These are phyloP conservation scores for Candida easanensis DNA, from an alignment of 805 yeast genomes.

Conservation along the genomic window DNA sequence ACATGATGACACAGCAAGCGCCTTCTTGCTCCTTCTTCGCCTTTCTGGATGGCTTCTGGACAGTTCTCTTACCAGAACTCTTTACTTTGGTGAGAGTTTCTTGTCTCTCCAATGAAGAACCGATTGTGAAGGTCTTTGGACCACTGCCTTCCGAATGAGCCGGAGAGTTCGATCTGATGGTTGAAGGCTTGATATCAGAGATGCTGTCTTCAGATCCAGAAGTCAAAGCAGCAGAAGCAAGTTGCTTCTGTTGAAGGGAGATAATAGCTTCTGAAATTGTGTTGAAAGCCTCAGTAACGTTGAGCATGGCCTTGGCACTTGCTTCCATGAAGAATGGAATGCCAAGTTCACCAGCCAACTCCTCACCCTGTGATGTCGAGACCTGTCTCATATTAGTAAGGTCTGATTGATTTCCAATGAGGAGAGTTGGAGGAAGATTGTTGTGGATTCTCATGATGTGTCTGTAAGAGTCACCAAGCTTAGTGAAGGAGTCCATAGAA, in stretches of 20 bases:
- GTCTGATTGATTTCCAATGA: conserved; percentile 22
- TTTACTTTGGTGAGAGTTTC: not conserved
- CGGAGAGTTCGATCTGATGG: conserved; percentile 1
- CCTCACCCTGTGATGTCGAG: conserved; percentile 15
- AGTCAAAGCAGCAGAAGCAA: not conserved
- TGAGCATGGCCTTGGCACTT: conserved; percentile 19
- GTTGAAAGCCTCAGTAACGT: conserved; percentile 19
- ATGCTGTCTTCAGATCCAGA: not conserved
- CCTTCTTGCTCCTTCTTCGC: not conserved
- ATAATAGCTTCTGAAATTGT: conserved; percentile 7
- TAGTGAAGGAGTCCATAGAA: conserved; percentile 13
- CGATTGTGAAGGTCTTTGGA: conserved; percentile 14
- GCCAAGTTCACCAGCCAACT: conserved; percentile 15
- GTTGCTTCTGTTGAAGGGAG: not conserved
- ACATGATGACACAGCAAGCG: conserved; percentile 15
- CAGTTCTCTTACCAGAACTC: not conserved
- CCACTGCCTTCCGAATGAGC: not conserved
- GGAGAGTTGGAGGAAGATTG: conserved; percentile 19
- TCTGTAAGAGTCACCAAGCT: conserved; percentile 14
- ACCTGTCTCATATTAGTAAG: conserved; percentile 13
- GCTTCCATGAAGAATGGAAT: conserved; percentile 16
- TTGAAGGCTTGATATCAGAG: not conserved
- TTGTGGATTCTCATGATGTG: conserved; percentile 19
- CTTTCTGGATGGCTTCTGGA: not conserved
- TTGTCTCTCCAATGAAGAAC: conserved; percentile 9